Evolutionary conservation across 176 grass and related monocot genomes (phyloP), one percentile per base, ranked within the genome.

Genomic region (Canna indica): DNA sequence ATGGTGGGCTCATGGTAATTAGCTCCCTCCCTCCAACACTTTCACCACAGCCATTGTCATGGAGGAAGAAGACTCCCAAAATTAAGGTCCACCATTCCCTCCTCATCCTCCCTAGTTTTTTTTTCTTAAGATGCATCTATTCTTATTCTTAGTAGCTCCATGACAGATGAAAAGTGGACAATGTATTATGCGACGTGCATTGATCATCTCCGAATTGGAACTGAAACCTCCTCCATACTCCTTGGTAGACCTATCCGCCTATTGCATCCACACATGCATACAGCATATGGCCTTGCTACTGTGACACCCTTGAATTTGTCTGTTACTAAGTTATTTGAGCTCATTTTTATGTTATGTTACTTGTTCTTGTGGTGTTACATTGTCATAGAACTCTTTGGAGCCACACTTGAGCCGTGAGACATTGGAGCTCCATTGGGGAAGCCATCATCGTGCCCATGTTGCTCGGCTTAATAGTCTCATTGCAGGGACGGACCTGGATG

Each of bases 341-440:
- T 58, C 56, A 14, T 25, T 54, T 56, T 81, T n/a, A n/a, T 20
- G 4, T 48, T 12, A 14, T 32, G 15, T 2, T 22, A 7, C 29
- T 44, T 14, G 9, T 45, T 50, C 0, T 16, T 17, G 38, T 16
- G 18, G 4, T 66, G 14, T 0, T 38, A 15, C 0, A 5, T 62
- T 32, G 14, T 1, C 29, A 22, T 18, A 96, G 88, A 69, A 86
- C 80, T 77, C 91, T 31, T 73, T 91, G 57, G 91, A 96, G 73
- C 91, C 91, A 2, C 78, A 91, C 78, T 84, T 96, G 72, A 96
- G 91, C 81, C 82, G 75, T 47, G 85, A 91, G 69, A 87, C 86
- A 17, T 67, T 91, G 64, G 74, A 81, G 50, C 75, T 83, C 75
- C 93, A 96, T 59, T 96, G 88, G 88, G 81, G 84, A 52, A 64